Conservation (phyloP, 2,329 filamentous ascomycete species). For the Penicillium sp. region DNA sequence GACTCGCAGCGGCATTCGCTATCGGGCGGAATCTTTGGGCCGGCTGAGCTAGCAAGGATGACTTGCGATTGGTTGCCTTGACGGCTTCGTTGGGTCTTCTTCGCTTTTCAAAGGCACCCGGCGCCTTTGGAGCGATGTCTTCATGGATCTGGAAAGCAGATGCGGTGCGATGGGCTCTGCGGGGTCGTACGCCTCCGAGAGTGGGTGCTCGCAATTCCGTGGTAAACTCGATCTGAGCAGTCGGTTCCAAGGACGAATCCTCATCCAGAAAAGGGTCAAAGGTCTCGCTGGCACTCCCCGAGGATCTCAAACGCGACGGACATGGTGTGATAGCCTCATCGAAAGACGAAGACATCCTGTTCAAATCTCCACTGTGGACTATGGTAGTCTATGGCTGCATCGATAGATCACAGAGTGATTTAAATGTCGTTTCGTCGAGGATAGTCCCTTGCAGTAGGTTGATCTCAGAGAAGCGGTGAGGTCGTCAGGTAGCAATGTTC, state of each 20-base stretch:
- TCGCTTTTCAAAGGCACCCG: slow-evolving; percentile 8
- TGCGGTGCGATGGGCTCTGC: slow-evolving; percentile 24
- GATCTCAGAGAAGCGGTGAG: slow-evolving; percentile 15
- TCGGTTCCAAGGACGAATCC: slow-evolving; percentile 30
- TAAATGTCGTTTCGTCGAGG: not conserved
- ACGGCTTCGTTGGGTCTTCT: slow-evolving; percentile 18
- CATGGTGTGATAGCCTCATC: slow-evolving; percentile 32
- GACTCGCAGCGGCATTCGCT: slow-evolving; percentile 25
- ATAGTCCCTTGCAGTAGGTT: slow-evolving; percentile 14
- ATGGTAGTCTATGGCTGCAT: slow-evolving; percentile 6
- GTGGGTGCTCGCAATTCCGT: slow-evolving; percentile 33
- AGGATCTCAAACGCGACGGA: slow-evolving; percentile 23
- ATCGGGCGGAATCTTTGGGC: slow-evolving; percentile 38
- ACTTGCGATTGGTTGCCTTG: slow-evolving; percentile 19
- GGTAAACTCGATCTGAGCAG: slow-evolving; percentile 39
- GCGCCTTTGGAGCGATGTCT: slow-evolving; percentile 23
- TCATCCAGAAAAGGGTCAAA: slow-evolving; percentile 25
- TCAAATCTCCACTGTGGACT: not conserved
- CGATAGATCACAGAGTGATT: slow-evolving; percentile 1
- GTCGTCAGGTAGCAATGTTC: not conserved
- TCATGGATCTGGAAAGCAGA: slow-evolving; percentile 38
- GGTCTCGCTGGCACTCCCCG: slow-evolving; percentile 16
- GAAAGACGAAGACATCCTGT: slow-evolving; percentile 24
- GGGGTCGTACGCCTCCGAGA: slow-evolving; percentile 27
- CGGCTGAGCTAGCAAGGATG: slow-evolving; percentile 38